Conservation (phyloP, 108 stramenopile species). For the Cyclotella baltica region DNA sequence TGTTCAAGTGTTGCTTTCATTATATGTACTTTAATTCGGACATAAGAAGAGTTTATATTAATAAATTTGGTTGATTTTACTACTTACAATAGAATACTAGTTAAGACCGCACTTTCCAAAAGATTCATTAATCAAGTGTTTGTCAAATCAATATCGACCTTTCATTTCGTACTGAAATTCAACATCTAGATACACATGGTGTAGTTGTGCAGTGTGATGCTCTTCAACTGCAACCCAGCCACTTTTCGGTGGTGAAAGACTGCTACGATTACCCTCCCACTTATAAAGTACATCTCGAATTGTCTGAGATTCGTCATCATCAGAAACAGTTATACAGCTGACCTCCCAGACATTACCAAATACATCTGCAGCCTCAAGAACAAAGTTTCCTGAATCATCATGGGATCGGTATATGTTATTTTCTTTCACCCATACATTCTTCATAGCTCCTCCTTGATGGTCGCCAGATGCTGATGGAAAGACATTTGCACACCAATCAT, state of each 20-base stretch:
- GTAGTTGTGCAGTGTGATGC: too few relatives aligned
- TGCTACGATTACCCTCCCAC: not conserved
- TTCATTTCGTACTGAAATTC: too few relatives aligned
- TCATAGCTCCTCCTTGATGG: conserved; percentile 1
- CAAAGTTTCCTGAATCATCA: not conserved
- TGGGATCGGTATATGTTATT: not conserved
- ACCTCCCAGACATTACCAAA: conserved; percentile 10
- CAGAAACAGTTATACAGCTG: not conserved
- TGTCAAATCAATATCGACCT: too few relatives aligned
- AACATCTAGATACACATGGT: too few relatives aligned
- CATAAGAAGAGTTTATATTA: too few relatives aligned
- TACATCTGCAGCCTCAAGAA: conserved; percentile 1
- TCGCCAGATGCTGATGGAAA: not conserved
- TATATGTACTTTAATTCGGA: too few relatives aligned
- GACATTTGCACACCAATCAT: not conserved
- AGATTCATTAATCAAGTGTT: too few relatives aligned
- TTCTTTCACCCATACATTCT: not conserved
- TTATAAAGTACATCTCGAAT: not conserved
- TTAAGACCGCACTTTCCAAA: too few relatives aligned
- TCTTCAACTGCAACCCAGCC: too few relatives aligned
- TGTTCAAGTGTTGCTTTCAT: too few relatives aligned
- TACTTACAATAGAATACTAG: too few relatives aligned
- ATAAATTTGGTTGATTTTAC: too few relatives aligned
- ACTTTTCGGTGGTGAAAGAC: not conserved
- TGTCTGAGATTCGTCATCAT: not conserved